These are phyloP conservation scores for Globisporangium nagaii DNA, from an alignment of 352 stramenopile genomes.

Conservation along the genomic window DNA sequence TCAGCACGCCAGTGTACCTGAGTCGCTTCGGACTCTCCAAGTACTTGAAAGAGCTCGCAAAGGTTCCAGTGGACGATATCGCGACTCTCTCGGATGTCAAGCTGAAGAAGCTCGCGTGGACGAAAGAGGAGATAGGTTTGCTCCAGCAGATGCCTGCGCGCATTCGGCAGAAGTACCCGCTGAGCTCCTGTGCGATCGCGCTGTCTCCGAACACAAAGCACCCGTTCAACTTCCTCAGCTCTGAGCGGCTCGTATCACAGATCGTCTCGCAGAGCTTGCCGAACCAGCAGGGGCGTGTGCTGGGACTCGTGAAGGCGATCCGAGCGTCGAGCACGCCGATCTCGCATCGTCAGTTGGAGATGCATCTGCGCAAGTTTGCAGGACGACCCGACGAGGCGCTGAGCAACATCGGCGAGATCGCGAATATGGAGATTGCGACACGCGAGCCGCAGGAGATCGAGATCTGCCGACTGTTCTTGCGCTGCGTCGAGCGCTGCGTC, in stretches of 20 bases:
- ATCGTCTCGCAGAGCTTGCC: constrained; percentile 56
- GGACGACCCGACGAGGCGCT: constrained; percentile 67
- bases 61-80: constrained; percentile 26
- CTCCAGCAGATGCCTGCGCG: constrained; percentile 22
- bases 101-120: constrained; percentile 44
- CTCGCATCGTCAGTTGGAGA: constrained; percentile 68
- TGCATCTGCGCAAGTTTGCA: constrained; percentile 63
- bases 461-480: constrained; percentile 34
- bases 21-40: constrained; percentile 56
- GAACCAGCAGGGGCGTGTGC: constrained; percentile 65
- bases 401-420: constrained; percentile 45
- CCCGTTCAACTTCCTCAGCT: constrained; percentile 57
- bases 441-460: constrained; percentile 38
- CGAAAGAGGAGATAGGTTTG: constrained; percentile 48
- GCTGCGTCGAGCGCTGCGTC: constrained; percentile 45
- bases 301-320: constrained; percentile 44
- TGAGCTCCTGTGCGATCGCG: constrained; percentile 19
- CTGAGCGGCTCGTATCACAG: constrained; percentile 38
- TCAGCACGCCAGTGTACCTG: constrained; percentile 48
- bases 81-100: constrained; percentile 24
- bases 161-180: constrained; percentile 24
- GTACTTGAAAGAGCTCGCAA: constrained; percentile 28
- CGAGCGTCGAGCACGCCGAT: constrained; percentile 48
- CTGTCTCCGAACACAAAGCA: constrained; percentile 35
- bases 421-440: constrained; percentile 39